Evolutionary conservation across 345 rosid species (phyloP), one percentile per base, ranked within the genome.

Genomic region (Ceriops decandra): DNA sequence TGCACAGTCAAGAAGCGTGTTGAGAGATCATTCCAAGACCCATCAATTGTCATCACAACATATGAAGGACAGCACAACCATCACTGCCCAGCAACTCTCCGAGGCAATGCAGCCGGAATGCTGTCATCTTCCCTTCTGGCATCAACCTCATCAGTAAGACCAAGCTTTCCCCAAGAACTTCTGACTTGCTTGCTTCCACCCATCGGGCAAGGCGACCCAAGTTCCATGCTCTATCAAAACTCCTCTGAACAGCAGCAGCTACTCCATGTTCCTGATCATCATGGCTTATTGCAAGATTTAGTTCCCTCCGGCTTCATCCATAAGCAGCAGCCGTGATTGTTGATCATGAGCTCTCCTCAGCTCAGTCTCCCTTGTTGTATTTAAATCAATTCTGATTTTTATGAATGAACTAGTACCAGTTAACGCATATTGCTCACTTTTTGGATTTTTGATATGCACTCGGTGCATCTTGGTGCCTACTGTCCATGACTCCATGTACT

Each of bases 51-150:
- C 69, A 84, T 90, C 70, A 93, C 98, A 47, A 93, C 97, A 6
- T 93, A 90, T 27, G 98, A 93, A 66, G 93, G 98, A 8, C 90
- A 87, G 70, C 98, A 93, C 66, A 90, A 86, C 81, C 98, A 93
- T 53, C 93, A 82, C 0, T 74, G 79, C 35, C 98, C 98, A 2
- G 76, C 90, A 3, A 85, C 83, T 1, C 90, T 86, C 67, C 84
- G 97, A 20, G 91, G 93, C 20, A 85, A 71, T 60, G 84, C 85
- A 0, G 69, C 71, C 1, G 89, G 83, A 42, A 76, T 89, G 74
- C 79, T 80, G 49, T 52, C 86, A 7, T 62, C 81, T 2, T 79
- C 85, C 1, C 57, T 76, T 22, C 59, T 78, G 28, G 60, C 79
- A 36, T 53, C 79, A 2, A 66, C 82, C 5, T 30, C 76, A 1